Conservation (phyloP, 2,329 filamentous ascomycete species). For the Fusarium nelsonii region DNA sequence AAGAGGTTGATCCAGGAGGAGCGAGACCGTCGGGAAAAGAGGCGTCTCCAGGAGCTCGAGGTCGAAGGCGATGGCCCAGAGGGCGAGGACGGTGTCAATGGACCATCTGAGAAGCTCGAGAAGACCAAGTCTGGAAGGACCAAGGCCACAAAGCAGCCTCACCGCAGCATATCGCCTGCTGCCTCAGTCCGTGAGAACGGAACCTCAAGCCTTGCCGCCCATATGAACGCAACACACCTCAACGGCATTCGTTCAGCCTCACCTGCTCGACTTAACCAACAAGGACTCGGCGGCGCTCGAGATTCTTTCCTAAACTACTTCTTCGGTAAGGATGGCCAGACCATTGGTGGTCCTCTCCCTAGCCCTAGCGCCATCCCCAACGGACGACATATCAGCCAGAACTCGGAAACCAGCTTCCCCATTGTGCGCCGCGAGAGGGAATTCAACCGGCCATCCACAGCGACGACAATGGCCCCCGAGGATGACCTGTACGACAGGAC, state of each 20-base stretch:
- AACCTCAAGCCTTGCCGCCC: conserved; percentile 68
- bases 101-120: conserved; percentile 63
- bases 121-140: conserved; percentile 57
- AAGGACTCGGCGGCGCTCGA: conserved; percentile 72
- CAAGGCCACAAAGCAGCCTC: conserved; percentile 56
- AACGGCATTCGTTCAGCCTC: conserved; percentile 66
- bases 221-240: conserved; percentile 57
- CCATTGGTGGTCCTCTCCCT: conserved; percentile 54
- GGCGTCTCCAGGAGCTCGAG: conserved; percentile 84
- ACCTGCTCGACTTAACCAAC: conserved; percentile 66
- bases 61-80: conserved; percentile 80
- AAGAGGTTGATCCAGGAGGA: conserved; percentile 85
- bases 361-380: conserved; percentile 44
- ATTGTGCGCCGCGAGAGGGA: conserved; percentile 81
- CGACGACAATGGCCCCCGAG: conserved; percentile 52
- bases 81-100: conserved; percentile 63
- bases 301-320: conserved; percentile 99
- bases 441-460: conserved; percentile 62
- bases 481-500: conserved; percentile 59
- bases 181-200: conserved; percentile 74
- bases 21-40: conserved; percentile 84
- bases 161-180: conserved; percentile 86
- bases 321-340: conserved; percentile 90
- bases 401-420: conserved; percentile 82
- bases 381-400: conserved; percentile 79